Conservation (phyloP, 129 eudicot species). For the Sambucus nigra region DNA sequence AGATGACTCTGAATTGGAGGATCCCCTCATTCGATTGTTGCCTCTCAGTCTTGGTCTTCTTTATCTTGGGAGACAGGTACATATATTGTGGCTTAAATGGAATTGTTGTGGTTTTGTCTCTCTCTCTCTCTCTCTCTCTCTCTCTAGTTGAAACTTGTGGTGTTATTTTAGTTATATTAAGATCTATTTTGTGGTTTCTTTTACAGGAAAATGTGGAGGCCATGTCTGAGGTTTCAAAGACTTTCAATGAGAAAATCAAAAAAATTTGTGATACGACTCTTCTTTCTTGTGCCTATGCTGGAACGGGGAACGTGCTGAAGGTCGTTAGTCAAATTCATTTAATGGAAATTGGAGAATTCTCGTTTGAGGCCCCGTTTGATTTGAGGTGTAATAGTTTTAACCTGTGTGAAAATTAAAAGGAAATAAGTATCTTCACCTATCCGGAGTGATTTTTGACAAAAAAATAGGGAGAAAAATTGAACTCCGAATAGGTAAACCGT, state of each 20-base stretch:
- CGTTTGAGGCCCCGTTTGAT: too few relatives aligned
- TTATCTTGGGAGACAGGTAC: conserved; percentile 50
- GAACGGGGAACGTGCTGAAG: conserved; percentile 94
- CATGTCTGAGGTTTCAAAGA: conserved; percentile 37
- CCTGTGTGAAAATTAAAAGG: too few relatives aligned
- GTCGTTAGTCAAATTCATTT: conserved; percentile 43
- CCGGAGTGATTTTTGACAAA: conserved; percentile 6
- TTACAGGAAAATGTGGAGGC: conserved; percentile 45
- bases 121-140: background rate
- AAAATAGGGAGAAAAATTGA: too few relatives aligned
- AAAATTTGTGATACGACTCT: conserved; percentile 49
- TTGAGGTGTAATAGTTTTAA: too few relatives aligned
- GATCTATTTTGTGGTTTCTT: background rate
- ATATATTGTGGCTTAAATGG: background rate
- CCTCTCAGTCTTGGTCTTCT: conserved; percentile 49
- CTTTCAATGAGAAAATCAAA: conserved; percentile 36
- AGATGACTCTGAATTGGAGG: conserved; percentile 36
- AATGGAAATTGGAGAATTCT: conserved; percentile 36
- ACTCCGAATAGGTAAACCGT: too few relatives aligned
- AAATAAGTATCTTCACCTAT: too few relatives aligned
- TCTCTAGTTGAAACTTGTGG: too few relatives aligned
- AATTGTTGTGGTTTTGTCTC: background rate
- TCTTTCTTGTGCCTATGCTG: conserved; percentile 86
- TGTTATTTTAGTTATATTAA: background rate
- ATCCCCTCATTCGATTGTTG: conserved; percentile 37